A percentile compares a stretch with the other conserved stretches of the same genome.
These are phyloP conservation scores for Neoscytalidium dimidiatum DNA, from an alignment of 2,329 filamentous ascomycete genomes.

Conservation along the genomic window DNA sequence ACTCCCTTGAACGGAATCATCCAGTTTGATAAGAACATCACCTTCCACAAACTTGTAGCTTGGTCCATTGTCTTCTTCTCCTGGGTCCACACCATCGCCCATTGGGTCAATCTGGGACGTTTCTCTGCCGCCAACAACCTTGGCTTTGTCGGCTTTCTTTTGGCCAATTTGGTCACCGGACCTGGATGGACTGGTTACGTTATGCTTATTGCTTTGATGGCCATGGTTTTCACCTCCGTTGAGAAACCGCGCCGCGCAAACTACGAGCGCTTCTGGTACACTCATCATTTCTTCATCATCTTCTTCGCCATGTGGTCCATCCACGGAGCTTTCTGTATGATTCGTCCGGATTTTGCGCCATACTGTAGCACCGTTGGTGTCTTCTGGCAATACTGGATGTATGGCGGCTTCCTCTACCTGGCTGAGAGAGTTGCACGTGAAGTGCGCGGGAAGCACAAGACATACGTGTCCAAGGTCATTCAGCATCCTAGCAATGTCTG, in stretches of 20 bases:
- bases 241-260: conserved; percentile 79
- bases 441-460: conserved; percentile 77
- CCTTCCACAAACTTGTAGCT: conserved; percentile 80
- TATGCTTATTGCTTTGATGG: conserved; percentile 77
- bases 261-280: conserved; percentile 90
- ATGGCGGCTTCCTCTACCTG: conserved; percentile 77
- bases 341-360: conserved; percentile 77
- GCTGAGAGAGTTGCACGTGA: conserved; percentile 78
- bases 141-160: conserved; percentile 75
- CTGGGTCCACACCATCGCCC: conserved; percentile 81
- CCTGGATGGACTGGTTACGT: conserved; percentile 86
- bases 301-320: conserved; percentile 93
- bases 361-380: conserved; percentile 77
- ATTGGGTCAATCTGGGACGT: conserved; percentile 85
- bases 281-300: conserved; percentile 82
- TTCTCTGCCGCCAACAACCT: conserved; percentile 74
- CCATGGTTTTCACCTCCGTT: conserved; percentile 75
- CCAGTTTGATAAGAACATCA: conserved; percentile 87
- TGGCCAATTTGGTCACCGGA: conserved; percentile 76
- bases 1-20: conserved; percentile 84
- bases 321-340: conserved; percentile 89
- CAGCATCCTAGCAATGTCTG: conserved; percentile 87
- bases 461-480: conserved; percentile 84
- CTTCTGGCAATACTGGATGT: conserved; percentile 91
- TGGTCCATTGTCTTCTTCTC: conserved; percentile 90